Base-by-base conservation (phyloP, 257 asterid species). In the Przewalskia tangutica region DNA sequence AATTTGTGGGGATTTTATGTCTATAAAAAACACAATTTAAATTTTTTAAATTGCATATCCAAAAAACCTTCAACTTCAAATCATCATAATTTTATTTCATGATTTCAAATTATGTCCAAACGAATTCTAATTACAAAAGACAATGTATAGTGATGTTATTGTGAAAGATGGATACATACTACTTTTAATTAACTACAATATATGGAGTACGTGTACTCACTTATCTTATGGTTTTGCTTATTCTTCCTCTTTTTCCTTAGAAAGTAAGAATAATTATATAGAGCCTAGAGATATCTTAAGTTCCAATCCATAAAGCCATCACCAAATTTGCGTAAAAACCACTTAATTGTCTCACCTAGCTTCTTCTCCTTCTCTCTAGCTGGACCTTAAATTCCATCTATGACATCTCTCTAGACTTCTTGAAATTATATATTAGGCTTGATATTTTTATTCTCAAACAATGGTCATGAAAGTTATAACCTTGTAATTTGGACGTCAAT, bases 261-360 rank as follows among this genome's bases (percentile, higher is more conserved):
- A 44, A 20, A 44, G 64, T 62, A 82, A 82, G 40, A 71, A 48
- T 75, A 75, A 13, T 85, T 80, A 83, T 75, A 48, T 79, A 83
- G 50, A 83, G 8, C 14, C 44, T 55, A 79, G 58, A 86, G 85
- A 27, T 27, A 50, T 89, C 97, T 89, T 90, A 50, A 87, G 77
- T 78, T 59, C 83, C 87, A 92, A 93, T 90, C 89, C 78, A 91
- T 79, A 87, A 89, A 84, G 27, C 7, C 32, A 87, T 70, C 90
- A 88, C 85, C 88, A 85, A 75, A 79, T 88, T 94, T 90, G 93
- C 97, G 81, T 90, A 88, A 83, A 86, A 88, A 78, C 89, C 88
- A 91, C 97, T 89, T 89, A 86, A 92, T 87, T 86, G 32, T 88
- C 85, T 81, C 83, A 14, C 77, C 40, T 50, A 48, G 81, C 20